A percentile compares a stretch with the other conserved stretches of the same genome.
Conservation (phyloP, 1,284 basidiomycete genomes). For the Trametes versicolor region DNA sequence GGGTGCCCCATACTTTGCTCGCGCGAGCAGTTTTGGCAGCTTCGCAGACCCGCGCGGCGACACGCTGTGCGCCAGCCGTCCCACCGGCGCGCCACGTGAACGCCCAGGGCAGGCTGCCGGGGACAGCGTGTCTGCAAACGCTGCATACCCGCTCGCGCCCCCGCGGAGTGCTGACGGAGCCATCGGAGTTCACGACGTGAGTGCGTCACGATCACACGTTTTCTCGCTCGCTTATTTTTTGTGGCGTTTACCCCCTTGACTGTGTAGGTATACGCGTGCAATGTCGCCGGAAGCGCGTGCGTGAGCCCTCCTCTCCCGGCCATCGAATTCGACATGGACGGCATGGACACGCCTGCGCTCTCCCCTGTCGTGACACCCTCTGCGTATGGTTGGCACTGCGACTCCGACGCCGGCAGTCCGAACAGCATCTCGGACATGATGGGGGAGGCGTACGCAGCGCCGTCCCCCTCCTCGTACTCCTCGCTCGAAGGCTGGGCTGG, state of each 20-base stretch:
- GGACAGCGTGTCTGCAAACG: slow-evolving; percentile 30
- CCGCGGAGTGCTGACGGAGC: slow-evolving; percentile 27
- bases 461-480: slow-evolving; percentile 41
- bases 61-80: slow-evolving; percentile 10
- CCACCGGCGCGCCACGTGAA: slow-evolving; percentile 36
- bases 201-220: slow-evolving; percentile 31
- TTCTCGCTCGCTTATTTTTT: slow-evolving; percentile 24
- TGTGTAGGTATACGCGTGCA: slow-evolving; percentile 28
- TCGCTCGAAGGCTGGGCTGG: slow-evolving; percentile 46
- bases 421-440: slow-evolving; percentile 28
- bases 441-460: slow-evolving; percentile 29
- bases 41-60: slow-evolving; percentile 17
- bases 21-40: slow-evolving; percentile 29
- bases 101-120: slow-evolving; percentile 29
- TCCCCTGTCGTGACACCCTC: slow-evolving; percentile 34
- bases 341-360: slow-evolving; percentile 33
- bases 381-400: slow-evolving; percentile 23
- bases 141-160: slow-evolving; percentile 20
- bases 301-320: slow-evolving; percentile 35
- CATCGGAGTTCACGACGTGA: slow-evolving; percentile 36
- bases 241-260: slow-evolving; percentile 23
- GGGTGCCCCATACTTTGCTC: slow-evolving; percentile 24
- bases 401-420: slow-evolving; percentile 29
- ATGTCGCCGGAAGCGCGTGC: slow-evolving; percentile 24
- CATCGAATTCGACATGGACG: slow-evolving; percentile 36